These are phyloP conservation scores for Xerocomellus amylosporus DNA, from an alignment of 768 basidiomycete species.

Conservation along the genomic window DNA sequence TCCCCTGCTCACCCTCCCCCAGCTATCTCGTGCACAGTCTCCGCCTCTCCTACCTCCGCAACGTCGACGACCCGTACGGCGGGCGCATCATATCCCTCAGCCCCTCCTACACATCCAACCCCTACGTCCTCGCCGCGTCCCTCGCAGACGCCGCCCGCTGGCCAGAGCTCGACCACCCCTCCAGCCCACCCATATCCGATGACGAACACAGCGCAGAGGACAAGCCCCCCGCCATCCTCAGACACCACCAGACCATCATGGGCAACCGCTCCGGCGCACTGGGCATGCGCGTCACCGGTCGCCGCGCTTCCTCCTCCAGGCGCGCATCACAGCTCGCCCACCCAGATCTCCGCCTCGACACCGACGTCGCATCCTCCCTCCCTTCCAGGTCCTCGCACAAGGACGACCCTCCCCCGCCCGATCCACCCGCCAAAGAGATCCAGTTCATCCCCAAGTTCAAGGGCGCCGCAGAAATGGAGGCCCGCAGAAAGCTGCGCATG, in stretches of 20 bases:
- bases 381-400: too few relatives aligned
- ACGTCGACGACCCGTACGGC: conserved; percentile 84
- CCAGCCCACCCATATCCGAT: conserved; percentile 70
- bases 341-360: conserved; percentile 1
- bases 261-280: conserved; percentile 65
- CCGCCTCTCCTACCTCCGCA: conserved; percentile 83
- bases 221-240: conserved; percentile 47
- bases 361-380: too few relatives aligned
- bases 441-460: conserved; percentile 78
- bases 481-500: conserved; percentile 61
- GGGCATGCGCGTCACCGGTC: conserved; percentile 77
- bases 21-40: conserved; percentile 82
- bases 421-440: conserved; percentile 47
- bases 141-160: conserved; percentile 77
- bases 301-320: conserved; percentile 52
- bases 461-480: conserved; percentile 85
- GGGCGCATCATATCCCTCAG: conserved; percentile 77
- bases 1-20: neutral
- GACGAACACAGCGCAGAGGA: conserved; percentile 50
- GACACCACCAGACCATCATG: conserved; percentile 89
- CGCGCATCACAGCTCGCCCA: conserved; percentile 36
- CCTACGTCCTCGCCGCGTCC: conserved; percentile 76
- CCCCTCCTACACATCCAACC: conserved; percentile 74
- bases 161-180: conserved; percentile 77
- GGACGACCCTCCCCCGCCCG: conserved; percentile 19